phyloP scores from a whole-genome alignment of 805 yeast genomes.

The Saturnispora silvae region DNA sequence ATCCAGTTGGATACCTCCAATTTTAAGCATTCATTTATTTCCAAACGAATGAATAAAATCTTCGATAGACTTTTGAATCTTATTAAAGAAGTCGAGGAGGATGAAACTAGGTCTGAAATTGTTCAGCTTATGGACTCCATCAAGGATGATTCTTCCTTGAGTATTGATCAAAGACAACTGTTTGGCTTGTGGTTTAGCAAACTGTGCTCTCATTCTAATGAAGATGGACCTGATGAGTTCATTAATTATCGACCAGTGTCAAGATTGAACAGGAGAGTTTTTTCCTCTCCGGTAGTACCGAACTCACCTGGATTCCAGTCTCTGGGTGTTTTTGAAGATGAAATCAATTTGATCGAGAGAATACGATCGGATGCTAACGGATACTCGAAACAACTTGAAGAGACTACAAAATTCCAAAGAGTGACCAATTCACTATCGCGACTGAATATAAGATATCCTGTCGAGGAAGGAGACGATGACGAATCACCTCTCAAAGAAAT shows the following conservation, averaged over 20 bases:
- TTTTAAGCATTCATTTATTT: constrained; percentile 36
- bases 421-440: constrained; percentile 18
- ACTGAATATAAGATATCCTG: constrained; percentile 5
- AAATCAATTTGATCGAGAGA: constrained; percentile 9
- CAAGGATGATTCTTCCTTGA: constrained; percentile 6
- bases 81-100: constrained; percentile 9
- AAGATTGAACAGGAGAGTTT: constrained; percentile 5
- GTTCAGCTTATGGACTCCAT: constrained; percentile 7
- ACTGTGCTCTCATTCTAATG: no score
- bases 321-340: constrained; percentile 4
- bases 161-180: constrained; percentile 2
- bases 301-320: constrained; percentile 1
- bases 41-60: constrained; percentile 45
- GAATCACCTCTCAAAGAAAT: constrained; percentile 11
- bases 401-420: constrained; percentile 12
- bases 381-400: constrained; percentile 12
- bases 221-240: not conserved
- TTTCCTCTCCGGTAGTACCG: constrained; percentile 12
- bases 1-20: constrained; percentile 22
- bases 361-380: constrained; percentile 7
- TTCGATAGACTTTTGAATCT: constrained; percentile 38
- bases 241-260: constrained; percentile 1
- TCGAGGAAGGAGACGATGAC: not conserved
- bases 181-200: not conserved
- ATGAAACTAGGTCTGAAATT: not conserved